Evolutionary conservation across 1,284 basidiomycete genomes (phyloP), one percentile per base, ranked within the genome.

Genomic region (Trichosporon inkin): DNA sequence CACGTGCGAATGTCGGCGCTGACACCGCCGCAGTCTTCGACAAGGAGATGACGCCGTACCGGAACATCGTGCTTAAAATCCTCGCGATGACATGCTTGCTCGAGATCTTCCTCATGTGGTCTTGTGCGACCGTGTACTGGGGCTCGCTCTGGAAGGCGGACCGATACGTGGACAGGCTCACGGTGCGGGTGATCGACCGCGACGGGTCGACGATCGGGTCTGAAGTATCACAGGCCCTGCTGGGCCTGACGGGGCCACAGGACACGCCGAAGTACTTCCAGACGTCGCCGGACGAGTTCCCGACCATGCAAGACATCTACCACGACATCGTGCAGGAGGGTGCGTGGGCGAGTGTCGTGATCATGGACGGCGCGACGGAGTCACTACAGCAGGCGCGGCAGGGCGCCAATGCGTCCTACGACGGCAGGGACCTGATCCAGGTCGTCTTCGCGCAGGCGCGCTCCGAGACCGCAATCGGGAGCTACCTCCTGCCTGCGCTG

Each of bases 151-250:
- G 74, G 74, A 70, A 74, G 60, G 57, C 72, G 7, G 70, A 75
- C 55, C 41, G 56, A 10, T 77, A 75, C 61, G 79, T 78, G 3
- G 69, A 78, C 53, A 78, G 79, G 52, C 73, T 83, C 19, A 75
- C 76, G 8, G 78, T 80, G 0, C 79, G 79, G 66, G 76, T 82
- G 53, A 76, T 83, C 58, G 78, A 83, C 69, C 75, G 80, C 36
- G 82, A 83, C 64, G 78, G 76, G 19, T 75, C 74, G 0, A 69
- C 69, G 3, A 70, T 83, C 37, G 82, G 82, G 6, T 62, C 71
- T 17, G 68, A 69, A 0, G 64, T 83, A 16, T 54, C 66, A 5
- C 32, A 60, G 8, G 57, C 22, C 6, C 64, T 75, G 19, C 39
- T 62, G 11, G 20, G 37, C 16, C 55, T 32, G 32, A 53, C n/a